Conservation (phyloP, 2,329 filamentous ascomycete species). For the Gyromitra esculenta region DNA sequence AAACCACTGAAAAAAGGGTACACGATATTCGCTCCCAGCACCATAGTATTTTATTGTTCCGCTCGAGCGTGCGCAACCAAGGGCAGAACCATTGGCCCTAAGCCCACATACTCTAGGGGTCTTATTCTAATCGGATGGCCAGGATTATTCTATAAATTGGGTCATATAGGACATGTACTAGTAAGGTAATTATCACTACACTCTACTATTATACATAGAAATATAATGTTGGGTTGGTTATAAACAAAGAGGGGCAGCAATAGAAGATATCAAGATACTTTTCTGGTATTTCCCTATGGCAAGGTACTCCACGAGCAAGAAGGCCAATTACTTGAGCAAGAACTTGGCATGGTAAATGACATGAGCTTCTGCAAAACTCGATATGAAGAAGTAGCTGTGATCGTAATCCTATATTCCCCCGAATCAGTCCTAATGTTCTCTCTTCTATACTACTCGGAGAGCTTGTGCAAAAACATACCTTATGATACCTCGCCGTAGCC, state of each 20-base stretch:
- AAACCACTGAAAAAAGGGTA: too few relatives aligned
- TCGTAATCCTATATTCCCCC: constrained; percentile 76
- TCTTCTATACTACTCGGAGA: neutral
- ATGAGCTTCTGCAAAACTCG: constrained; percentile 88
- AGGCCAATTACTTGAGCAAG: constrained; percentile 37
- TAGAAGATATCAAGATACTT: constrained; percentile 12
- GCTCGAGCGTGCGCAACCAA: too few relatives aligned
- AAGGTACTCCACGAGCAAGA: constrained; percentile 6
- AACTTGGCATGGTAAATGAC: constrained; percentile 88
- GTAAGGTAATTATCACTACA: too few relatives aligned
- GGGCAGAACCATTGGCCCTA: too few relatives aligned
- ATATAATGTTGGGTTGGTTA: neutral
- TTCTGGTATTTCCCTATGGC: neutral
- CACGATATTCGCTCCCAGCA: too few relatives aligned
- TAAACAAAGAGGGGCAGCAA: neutral
- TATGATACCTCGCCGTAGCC: constrained; percentile 82
- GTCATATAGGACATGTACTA: too few relatives aligned
- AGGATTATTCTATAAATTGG: too few relatives aligned
- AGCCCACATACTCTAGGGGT: too few relatives aligned
- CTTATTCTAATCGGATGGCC: too few relatives aligned
- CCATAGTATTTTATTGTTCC: too few relatives aligned
- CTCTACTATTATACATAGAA: neutral
- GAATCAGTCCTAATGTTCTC: neutral
- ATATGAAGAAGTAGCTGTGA: constrained; percentile 97
- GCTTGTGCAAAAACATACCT: constrained; percentile 63